Conservation (phyloP, 2,329 filamentous ascomycete genomes). For the Aspergillus pseudonomiae region DNA sequence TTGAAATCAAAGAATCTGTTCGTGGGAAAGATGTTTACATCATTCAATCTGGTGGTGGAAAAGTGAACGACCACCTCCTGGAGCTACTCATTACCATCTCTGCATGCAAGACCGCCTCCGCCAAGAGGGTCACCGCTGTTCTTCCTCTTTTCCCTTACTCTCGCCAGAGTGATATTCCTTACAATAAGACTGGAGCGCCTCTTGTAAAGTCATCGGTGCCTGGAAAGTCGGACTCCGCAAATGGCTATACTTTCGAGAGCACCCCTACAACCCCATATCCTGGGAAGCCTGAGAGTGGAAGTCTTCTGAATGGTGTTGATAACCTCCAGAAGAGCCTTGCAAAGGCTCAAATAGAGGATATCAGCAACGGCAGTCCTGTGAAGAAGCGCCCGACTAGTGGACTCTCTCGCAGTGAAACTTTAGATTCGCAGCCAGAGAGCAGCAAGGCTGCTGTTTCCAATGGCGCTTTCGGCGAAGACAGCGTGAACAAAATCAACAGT, state of each 20-base stretch:
- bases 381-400: slow-evolving; percentile 49
- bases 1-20: slow-evolving; percentile 95
- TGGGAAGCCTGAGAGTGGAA: slow-evolving; percentile 66
- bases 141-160: slow-evolving; percentile 96
- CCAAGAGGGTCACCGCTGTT: slow-evolving; percentile 89
- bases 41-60: slow-evolving; percentile 88
- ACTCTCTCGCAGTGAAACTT: slow-evolving; percentile 41
- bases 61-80: slow-evolving; percentile 94
- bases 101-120: slow-evolving; percentile 94
- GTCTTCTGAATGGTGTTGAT: slow-evolving; percentile 69
- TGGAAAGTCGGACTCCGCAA: slow-evolving; percentile 43
- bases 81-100: slow-evolving; percentile 97
- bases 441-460: slow-evolving; percentile 37
- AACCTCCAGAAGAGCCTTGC: slow-evolving; percentile 72
- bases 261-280: slow-evolving; percentile 83
- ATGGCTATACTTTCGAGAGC: slow-evolving; percentile 83
- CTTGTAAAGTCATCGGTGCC: slow-evolving; percentile 67
- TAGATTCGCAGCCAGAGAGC: slow-evolving; percentile 39
- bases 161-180: slow-evolving; percentile 91
- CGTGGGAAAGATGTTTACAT: slow-evolving; percentile 99
- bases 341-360: slow-evolving; percentile 64
- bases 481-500: slow-evolving; percentile 54
- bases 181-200: slow-evolving; percentile 92
- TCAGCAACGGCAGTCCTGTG: slow-evolving; percentile 44
- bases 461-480: slow-evolving; percentile 65